phyloP scores from a whole-genome alignment of 805 yeast genomes.

The Yamadazyma philogaea region DNA sequence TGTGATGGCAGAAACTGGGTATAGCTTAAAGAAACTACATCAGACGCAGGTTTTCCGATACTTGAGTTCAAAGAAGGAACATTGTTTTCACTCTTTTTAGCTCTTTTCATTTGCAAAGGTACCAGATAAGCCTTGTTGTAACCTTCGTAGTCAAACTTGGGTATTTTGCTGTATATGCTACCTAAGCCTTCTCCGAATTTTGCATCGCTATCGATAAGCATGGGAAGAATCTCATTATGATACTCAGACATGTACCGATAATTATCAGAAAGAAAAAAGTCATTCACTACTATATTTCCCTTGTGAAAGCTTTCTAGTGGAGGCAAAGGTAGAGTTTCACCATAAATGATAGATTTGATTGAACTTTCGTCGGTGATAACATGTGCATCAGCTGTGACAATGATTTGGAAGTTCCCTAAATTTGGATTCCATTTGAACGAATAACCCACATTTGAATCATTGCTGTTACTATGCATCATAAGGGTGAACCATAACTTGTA shows the following conservation, averaged over 20 bases:
- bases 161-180: constrained; percentile 28
- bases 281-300: constrained; percentile 34
- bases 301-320: constrained; percentile 26
- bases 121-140: constrained; percentile 23
- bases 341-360: constrained; percentile 30
- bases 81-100: constrained; percentile 1
- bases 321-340: constrained; percentile 30
- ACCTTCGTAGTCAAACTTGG: constrained; percentile 32
- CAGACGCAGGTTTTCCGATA: constrained; percentile 1
- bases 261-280: constrained; percentile 34
- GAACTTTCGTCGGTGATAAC: constrained; percentile 30
- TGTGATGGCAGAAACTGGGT: constrained; percentile 1
- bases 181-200: constrained; percentile 29
- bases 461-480: constrained; percentile 27
- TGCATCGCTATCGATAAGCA: constrained; percentile 26
- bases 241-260: constrained; percentile 34
- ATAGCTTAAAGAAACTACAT: constrained; percentile 4
- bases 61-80: background rate
- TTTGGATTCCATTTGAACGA: constrained; percentile 37
- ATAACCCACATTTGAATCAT: constrained; percentile 20
- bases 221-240: constrained; percentile 35
- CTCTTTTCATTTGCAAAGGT: constrained; percentile 18
- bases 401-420: constrained; percentile 31
- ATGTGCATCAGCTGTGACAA: constrained; percentile 22
- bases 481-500: constrained; percentile 35